Evolutionary conservation across 1,284 basidiomycete genomes (phyloP), one percentile per base, ranked within the genome.

Genomic region (Ustanciosporium gigantosporum): DNA sequence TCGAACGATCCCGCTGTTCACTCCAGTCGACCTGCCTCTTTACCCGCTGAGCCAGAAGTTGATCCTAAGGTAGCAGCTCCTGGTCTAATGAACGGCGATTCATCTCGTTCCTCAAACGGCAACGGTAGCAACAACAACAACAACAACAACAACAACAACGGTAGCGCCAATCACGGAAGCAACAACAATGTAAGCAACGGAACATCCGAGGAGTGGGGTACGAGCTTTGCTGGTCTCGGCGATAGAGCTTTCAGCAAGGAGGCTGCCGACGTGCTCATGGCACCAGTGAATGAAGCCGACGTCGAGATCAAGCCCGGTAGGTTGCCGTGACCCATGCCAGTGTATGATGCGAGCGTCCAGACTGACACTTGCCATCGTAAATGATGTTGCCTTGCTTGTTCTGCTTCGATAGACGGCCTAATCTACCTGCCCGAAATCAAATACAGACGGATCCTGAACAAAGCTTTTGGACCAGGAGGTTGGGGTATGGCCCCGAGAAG

Each of bases 371-470:
- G n/a, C n/a, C n/a, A n/a, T n/a, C n/a, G n/a, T n/a, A n/a, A n/a
- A n/a, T n/a, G n/a, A n/a, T n/a, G n/a, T n/a, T n/a, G n/a, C n/a
- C 27, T 29, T 29, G 27, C n/a, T n/a, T 29, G 11, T 29, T 9
- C 27, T 35, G 32, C 32, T 35, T 32, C 20, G 6, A 17, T 68
- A 91, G 94, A 97, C 68, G 94, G 94, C 3, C 82, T 98, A 25
- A 81, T 97, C 23, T 98, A 96, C 80, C 85, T 98, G 9, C 94
- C 94, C 20, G 94, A 97, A 79, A 98, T 97, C 78, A 95, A 97
- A 79, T 98, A 97, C 77, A 85, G 94, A n/a, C 85, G 94, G 14
- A 88, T 92, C 29, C 80, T 97, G 36, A 97, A 97, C 82, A 86
- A 83, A 60, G 91, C 94, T 0, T 97, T 98, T 72, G 94, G 94